These are phyloP conservation scores for Boletus rubescentipes DNA, from an alignment of 768 basidiomycete genomes.

Conservation along the genomic window DNA sequence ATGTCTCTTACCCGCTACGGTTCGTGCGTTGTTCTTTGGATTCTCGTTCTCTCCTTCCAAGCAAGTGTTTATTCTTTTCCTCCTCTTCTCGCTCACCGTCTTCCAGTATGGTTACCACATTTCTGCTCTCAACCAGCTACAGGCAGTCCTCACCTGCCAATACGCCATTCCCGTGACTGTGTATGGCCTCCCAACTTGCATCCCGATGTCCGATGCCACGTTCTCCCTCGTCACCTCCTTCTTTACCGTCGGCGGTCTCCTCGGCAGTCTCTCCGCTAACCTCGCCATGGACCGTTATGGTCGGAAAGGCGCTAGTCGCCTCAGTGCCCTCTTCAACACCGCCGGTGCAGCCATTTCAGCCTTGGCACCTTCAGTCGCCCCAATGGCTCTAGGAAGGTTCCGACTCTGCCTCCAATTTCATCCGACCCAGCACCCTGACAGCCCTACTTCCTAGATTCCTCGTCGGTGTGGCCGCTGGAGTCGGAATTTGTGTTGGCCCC, in stretches of 20 bases:
- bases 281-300: conserved; percentile 69
- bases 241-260: conserved; percentile 85
- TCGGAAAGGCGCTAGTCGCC: conserved; percentile 61
- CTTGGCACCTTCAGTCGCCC: conserved; percentile 52
- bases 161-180: conserved; percentile 12
- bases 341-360: conserved; percentile 67
- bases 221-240: conserved; percentile 85
- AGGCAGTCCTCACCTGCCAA: conserved; percentile 74
- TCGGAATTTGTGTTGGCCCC: conserved; percentile 78
- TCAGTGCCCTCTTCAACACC: conserved; percentile 55
- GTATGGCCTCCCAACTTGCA: conserved; percentile 64
- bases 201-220: conserved; percentile 70
- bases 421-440: not conserved
- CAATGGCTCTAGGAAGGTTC: conserved; percentile 67
- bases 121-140: conserved; percentile 87
- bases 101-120: conserved; percentile 88
- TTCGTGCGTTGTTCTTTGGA: conserved; percentile 66
- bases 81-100: not conserved
- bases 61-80: conserved; percentile 23
- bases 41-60: conserved; percentile 60
- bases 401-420: conserved; percentile 13
- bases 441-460: conserved; percentile 44
- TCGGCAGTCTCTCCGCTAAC: conserved; percentile 71
- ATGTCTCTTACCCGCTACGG: conserved; percentile 54
- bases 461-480: conserved; percentile 68